Conservation (phyloP, 2,329 filamentous ascomycete species). For the Fusarium mangiferae region DNA sequence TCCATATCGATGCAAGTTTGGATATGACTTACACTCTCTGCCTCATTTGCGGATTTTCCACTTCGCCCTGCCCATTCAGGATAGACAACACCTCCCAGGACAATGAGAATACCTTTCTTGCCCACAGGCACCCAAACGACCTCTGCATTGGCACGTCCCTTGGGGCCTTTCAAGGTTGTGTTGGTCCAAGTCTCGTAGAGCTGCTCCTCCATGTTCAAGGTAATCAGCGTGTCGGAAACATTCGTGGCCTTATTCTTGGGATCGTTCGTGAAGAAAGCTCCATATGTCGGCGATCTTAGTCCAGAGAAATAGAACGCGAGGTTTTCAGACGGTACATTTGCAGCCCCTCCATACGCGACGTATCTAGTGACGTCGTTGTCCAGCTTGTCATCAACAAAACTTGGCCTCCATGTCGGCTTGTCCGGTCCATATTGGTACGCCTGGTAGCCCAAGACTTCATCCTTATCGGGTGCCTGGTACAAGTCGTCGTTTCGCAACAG, state of each 20-base stretch:
- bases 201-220: conserved; percentile 67
- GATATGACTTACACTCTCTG: conserved; percentile 48
- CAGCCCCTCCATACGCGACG: conserved; percentile 71
- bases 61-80: conserved; percentile 59
- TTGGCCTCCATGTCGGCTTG: conserved; percentile 54
- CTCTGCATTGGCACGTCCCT: conserved; percentile 70
- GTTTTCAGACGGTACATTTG: conserved; percentile 75
- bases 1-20: not conserved
- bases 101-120: conserved; percentile 78
- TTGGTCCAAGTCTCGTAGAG: conserved; percentile 66
- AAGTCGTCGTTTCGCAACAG: conserved; percentile 51
- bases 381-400: conserved; percentile 56
- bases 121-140: conserved; percentile 83
- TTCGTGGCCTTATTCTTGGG: conserved; percentile 54
- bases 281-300: conserved; percentile 61
- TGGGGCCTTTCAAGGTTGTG: conserved; percentile 58
- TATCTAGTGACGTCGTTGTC: conserved; percentile 65
- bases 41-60: conserved; percentile 43
- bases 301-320: conserved; percentile 78
- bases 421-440: conserved; percentile 61
- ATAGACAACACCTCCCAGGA: conserved; percentile 77
- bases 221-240: conserved; percentile 67
- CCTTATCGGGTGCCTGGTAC: conserved; percentile 51
- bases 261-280: conserved; percentile 56
- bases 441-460: conserved; percentile 63